phyloP scores from a whole-genome alignment of 768 basidiomycete genomes.

The Pleurotus platypus region DNA sequence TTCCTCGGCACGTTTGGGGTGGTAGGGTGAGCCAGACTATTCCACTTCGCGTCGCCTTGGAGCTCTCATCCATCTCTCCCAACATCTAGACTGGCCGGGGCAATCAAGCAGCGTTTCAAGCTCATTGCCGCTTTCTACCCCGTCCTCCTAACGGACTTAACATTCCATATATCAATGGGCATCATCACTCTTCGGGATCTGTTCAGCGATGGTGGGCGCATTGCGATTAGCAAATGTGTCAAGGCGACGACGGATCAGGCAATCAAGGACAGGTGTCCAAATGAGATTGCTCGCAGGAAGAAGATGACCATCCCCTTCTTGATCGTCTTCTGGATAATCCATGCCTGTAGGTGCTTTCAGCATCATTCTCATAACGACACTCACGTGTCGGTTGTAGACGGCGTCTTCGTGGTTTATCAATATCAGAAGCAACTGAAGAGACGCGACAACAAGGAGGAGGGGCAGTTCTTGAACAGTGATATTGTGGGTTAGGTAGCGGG shows the following conservation, averaged over 20 bases:
- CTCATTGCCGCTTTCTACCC: slow-evolving; percentile 5
- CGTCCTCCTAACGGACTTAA: neutral
- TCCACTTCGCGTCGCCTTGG: neutral
- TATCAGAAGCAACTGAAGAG: slow-evolving; percentile 5
- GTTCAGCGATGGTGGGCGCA: neutral
- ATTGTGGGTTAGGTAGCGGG: no score
- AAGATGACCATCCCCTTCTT: slow-evolving; percentile 5
- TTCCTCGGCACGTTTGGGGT: slow-evolving; percentile 5
- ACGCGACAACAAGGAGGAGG: slow-evolving; percentile 6
- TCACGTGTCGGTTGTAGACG: neutral
- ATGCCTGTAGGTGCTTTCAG: neutral
- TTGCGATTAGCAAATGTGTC: slow-evolving; percentile 3
- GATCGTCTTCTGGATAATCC: slow-evolving; percentile 2
- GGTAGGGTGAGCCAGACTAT: neutral
- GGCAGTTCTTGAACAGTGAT: neutral
- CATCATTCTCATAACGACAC: neutral
- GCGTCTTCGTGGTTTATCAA: slow-evolving; percentile 4
- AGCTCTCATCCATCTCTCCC: neutral
- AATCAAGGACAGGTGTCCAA: neutral
- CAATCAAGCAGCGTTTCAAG: slow-evolving; percentile 1
- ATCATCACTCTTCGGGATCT: slow-evolving; percentile 4
- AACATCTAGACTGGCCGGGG: neutral
- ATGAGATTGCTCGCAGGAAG: neutral
- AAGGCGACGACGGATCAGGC: slow-evolving; percentile 4
- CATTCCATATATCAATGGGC: slow-evolving; percentile 6